These are phyloP conservation scores for Tolypocladium tundrense DNA, from an alignment of 2,329 filamentous ascomycete species.

Conservation along the genomic window DNA sequence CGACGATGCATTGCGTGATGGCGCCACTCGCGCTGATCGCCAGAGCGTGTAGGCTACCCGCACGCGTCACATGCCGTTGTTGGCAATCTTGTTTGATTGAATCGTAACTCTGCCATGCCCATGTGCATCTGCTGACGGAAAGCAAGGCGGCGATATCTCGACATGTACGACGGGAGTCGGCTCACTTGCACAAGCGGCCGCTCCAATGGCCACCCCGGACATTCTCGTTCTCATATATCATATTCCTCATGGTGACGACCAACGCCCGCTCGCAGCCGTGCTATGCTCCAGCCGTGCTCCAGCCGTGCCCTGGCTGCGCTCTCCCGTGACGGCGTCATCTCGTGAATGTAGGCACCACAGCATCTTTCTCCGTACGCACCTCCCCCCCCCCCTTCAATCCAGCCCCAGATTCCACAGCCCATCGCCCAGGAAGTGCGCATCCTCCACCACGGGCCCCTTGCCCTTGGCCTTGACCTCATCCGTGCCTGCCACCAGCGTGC, in stretches of 20 bases:
- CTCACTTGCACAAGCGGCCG: too few relatives aligned
- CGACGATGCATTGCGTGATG: neutral
- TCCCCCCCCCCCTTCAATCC: constrained; percentile 23
- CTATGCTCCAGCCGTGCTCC: neutral
- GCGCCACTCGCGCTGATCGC: neutral
- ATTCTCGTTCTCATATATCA: neutral
- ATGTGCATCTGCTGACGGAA: too few relatives aligned
- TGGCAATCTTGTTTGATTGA: neutral
- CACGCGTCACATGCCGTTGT: neutral
- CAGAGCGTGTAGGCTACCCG: neutral
- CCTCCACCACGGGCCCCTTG: constrained; percentile 89
- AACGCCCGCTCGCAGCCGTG: neutral
- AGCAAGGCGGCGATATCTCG: too few relatives aligned
- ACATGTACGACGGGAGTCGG: too few relatives aligned
- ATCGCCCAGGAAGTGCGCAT: constrained; percentile 88
- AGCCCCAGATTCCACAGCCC: constrained; percentile 70
- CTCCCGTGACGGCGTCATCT: neutral
- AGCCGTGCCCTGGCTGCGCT: neutral
- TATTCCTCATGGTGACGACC: neutral
- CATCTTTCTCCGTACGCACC: neutral
- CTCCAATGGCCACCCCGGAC: too few relatives aligned
- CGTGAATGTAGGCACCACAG: neutral
- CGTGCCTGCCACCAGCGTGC: constrained; percentile 72
- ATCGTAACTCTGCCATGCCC: too few relatives aligned
- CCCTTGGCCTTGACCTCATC: constrained; percentile 88